Evolutionary conservation across 2,329 filamentous ascomycete species (phyloP), one percentile per base, ranked within the genome.

Genomic region (Neofusicoccum sp.): DNA sequence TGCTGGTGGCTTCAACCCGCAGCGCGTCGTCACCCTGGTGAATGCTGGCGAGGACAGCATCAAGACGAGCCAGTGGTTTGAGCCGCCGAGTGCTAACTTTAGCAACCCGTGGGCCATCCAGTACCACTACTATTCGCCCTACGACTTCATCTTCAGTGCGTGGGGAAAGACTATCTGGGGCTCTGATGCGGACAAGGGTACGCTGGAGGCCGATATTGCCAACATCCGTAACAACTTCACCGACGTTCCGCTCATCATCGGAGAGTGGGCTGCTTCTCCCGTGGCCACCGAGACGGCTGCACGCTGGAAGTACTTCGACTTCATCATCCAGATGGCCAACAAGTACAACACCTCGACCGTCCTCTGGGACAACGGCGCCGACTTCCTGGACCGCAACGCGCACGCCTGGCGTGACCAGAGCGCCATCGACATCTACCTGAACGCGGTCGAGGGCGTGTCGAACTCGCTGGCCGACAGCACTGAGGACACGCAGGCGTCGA

Each of bases 121-220:
- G 69, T 87, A 85, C 69, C 86, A 88, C 68, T 87, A 87, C 72
- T 88, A 87, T 73, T 81, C 78, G 7, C 84, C 83, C 9, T 85
- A 75, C 47, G 73, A 75, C 62, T 79, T 74, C 67, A 74, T 79
- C 65, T 80, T 76, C 66, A 65, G 65, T 16, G 74, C 73, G 11
- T 87, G 84, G 85, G 85, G 85, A 29, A 85, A 85, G 69, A 87
- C 85, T 0, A 83, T 82, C 56, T 86, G 84, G 84, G 84, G 85
- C 29, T 83, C 81, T 1, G 81, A 81, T 22, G 76, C 77, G 0
- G 85, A 87, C 69, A 84, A 85, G 68, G 74, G 78, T 2, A 52
- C 77, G 2, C 71, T 87, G 6, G 76, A 79, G 43, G 71, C 77
- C 5, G 85, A 87, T 61, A 77, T 88, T 36, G 71, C 77, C 22